Conservation (phyloP, 352 stramenopile genomes). For the Phytopythium boreale region DNA sequence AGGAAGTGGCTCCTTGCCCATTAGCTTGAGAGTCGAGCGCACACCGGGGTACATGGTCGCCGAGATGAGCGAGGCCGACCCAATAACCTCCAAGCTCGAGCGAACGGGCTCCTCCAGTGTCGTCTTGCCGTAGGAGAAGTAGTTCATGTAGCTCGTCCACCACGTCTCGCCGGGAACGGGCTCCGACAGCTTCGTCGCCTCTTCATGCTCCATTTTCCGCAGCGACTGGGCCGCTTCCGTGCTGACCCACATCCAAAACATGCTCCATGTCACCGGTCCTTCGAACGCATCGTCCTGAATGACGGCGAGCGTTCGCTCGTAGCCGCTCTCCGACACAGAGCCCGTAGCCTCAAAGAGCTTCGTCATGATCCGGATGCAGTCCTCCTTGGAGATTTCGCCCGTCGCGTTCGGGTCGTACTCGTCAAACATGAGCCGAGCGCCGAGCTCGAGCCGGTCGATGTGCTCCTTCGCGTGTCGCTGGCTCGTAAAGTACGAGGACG, state of each 20-base stretch:
- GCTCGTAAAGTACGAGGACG: conserved; percentile 66
- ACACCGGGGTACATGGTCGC: conserved; percentile 12
- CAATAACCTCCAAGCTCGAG: conserved; percentile 4
- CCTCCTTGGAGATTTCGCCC: conserved; percentile 63
- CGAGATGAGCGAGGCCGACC: conserved; percentile 2
- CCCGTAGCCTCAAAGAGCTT: conserved; percentile 72
- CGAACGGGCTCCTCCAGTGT: conserved; percentile 11
- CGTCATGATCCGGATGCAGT: conserved; percentile 70
- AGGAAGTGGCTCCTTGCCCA: conserved; percentile 5
- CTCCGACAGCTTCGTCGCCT: conserved; percentile 40
- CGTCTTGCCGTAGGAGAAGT: conserved; percentile 31
- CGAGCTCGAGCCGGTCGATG: conserved; percentile 75
- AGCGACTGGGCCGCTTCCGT: conserved; percentile 69
- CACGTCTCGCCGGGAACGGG: conserved; percentile 47
- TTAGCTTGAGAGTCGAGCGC: conserved; percentile 7
- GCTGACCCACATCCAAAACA: conserved; percentile 87
- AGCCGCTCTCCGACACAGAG: conserved; percentile 57
- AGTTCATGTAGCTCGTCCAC: conserved; percentile 71
- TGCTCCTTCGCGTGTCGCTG: conserved; percentile 75
- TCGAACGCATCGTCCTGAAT: conserved; percentile 59
- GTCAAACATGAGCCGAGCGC: conserved; percentile 81
- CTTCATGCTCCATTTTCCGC: conserved; percentile 51
- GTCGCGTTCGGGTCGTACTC: conserved; percentile 61
- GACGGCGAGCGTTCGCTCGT: conserved; percentile 50
- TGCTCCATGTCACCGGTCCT: conserved; percentile 65